Conservation (phyloP, 2,329 filamentous ascomycete species). For the Neoarthrinium moseri region DNA sequence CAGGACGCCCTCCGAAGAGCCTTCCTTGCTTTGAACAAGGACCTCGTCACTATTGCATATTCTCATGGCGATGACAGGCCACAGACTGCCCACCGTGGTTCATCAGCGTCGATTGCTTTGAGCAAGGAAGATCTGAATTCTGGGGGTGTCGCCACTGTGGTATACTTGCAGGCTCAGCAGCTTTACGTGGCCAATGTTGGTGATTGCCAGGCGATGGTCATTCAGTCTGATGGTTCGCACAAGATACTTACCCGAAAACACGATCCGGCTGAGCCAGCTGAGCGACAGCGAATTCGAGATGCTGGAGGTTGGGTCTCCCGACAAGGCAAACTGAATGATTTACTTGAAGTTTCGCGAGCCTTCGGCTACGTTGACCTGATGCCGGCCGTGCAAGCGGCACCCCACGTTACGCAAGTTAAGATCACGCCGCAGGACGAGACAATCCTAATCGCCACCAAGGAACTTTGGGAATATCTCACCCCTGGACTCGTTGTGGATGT, state of each 20-base stretch:
- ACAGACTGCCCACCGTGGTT: slow-evolving; percentile 66
- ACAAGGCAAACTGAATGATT: slow-evolving; percentile 89
- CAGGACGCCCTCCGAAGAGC: slow-evolving; percentile 81
- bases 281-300: slow-evolving; percentile 86
- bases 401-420: slow-evolving; percentile 74
- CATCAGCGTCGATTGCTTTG: slow-evolving; percentile 71
- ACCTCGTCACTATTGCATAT: slow-evolving; percentile 80
- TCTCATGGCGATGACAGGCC: slow-evolving; percentile 76
- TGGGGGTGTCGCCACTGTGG: slow-evolving; percentile 86
- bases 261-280: slow-evolving; percentile 81
- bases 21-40: slow-evolving; percentile 90
- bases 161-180: slow-evolving; percentile 87
- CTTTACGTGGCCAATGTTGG: slow-evolving; percentile 94
- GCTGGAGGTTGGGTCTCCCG: slow-evolving; percentile 95
- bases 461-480: slow-evolving; percentile 93
- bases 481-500: slow-evolving; percentile 91
- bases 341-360: slow-evolving; percentile 85
- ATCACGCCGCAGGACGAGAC: slow-evolving; percentile 90
- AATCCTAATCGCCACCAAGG: slow-evolving; percentile 84
- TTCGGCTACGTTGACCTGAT: slow-evolving; percentile 94
- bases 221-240: slow-evolving; percentile 82
- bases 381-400: slow-evolving; percentile 88
- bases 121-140: slow-evolving; percentile 87
- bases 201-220: slow-evolving; percentile 92
- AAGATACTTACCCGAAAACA: slow-evolving; percentile 87